Percentiles rank a stretch among this genome's conserved stretches.
Evolutionary conservation across 495 filamentous ascomycete genomes (phyloP).

Genomic region (Achaetomiella virescens): DNA sequence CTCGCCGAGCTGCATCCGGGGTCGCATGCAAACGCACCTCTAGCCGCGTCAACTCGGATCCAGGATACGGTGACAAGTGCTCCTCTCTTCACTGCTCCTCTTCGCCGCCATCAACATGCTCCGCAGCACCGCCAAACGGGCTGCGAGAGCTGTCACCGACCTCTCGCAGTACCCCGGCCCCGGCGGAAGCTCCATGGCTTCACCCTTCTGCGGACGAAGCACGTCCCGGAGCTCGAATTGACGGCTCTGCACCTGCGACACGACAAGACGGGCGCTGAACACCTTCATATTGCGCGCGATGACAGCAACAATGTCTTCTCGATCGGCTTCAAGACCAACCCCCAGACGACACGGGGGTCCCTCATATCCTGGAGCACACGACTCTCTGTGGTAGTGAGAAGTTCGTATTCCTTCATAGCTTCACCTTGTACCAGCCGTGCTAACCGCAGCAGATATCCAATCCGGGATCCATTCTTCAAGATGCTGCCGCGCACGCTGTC

Average conservation of each 20-base stretch:
- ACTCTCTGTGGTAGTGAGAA: constrained; percentile 96
- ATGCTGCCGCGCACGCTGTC: constrained; percentile 96
- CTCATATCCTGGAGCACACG: constrained; percentile 95
- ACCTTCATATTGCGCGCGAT: constrained; percentile 87
- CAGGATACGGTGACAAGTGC: background rate
- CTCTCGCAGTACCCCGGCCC: constrained; percentile 64
- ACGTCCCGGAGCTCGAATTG: constrained; percentile 88
- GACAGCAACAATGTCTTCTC: constrained; percentile 99
- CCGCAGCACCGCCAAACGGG: constrained; percentile 44
- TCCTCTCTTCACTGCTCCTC: background rate
- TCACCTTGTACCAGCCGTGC: background rate
- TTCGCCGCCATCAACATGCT: constrained; percentile 34
- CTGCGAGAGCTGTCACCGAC: constrained; percentile 60
- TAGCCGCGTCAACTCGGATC: background rate
- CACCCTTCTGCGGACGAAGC: constrained; percentile 77
- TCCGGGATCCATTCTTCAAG: constrained; percentile 98
- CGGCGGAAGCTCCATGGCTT: constrained; percentile 87
- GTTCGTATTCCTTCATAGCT: constrained; percentile 38
- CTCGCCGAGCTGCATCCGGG: background rate
- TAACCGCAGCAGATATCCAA: constrained; percentile 64
- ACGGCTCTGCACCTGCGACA: constrained; percentile 85
- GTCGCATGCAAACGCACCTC: constrained; percentile 1
- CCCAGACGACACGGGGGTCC: constrained; percentile 90
- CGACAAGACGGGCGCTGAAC: constrained; percentile 90
- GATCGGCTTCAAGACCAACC: constrained; percentile 97